Evolutionary conservation across 371 early-diverging fungal genomes (phyloP).

Genomic region (Mortierella sp.): DNA sequence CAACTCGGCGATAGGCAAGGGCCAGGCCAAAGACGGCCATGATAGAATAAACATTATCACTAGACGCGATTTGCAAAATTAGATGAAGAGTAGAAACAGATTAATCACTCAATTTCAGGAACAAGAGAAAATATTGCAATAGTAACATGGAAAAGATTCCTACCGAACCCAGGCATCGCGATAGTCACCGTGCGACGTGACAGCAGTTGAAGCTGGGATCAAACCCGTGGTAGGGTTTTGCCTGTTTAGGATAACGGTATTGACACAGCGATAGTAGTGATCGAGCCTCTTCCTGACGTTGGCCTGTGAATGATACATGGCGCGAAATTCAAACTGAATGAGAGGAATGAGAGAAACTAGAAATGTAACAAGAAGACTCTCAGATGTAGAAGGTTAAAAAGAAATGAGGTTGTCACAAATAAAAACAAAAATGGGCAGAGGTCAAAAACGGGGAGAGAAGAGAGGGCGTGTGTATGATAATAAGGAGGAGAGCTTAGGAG

Average conservation of each 20-base stretch:
- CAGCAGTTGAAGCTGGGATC: slow-evolving; percentile 92
- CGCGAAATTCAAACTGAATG: slow-evolving; percentile 3
- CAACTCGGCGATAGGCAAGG: slow-evolving; percentile 85
- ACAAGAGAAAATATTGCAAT: background rate
- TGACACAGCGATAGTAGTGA: slow-evolving; percentile 80
- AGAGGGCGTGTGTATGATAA: background rate
- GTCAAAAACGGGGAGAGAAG: background rate
- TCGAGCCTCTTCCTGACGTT: slow-evolving; percentile 72
- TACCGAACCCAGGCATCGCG: slow-evolving; percentile 94
- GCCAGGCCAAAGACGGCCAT: slow-evolving; percentile 89
- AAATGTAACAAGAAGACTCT: background rate
- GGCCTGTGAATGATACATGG: slow-evolving; percentile 42
- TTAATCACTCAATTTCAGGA: background rate
- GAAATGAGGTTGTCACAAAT: background rate
- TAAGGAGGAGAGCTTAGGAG: background rate
- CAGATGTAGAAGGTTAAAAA: background rate
- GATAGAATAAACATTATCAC: slow-evolving; percentile 96
- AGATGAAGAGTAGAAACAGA: background rate
- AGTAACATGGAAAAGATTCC: slow-evolving; percentile 28
- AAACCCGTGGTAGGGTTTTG: slow-evolving; percentile 89
- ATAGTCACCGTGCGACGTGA: slow-evolving; percentile 88
- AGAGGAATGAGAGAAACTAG: background rate
- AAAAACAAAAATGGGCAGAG: background rate
- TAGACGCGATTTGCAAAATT: slow-evolving; percentile 39
- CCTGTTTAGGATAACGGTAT: slow-evolving; percentile 80